A percentile compares a stretch with the other conserved stretches of the same genome.
Conservation (phyloP, 768 basidiomycete species). For the Chalciporus chontae region DNA sequence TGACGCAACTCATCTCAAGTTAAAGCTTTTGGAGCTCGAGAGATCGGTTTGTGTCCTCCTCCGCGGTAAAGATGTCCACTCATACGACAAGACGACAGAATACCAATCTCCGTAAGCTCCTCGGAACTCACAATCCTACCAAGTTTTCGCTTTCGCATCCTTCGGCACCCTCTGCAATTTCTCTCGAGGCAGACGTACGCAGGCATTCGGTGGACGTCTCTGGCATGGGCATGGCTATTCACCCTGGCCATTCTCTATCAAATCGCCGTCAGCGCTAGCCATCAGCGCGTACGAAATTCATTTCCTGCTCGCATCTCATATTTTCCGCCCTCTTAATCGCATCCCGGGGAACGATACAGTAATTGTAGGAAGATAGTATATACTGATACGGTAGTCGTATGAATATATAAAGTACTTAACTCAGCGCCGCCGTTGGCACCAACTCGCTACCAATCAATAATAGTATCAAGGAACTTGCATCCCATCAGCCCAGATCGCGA, state of each 20-base stretch:
- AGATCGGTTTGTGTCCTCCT: slow-evolving; percentile 45
- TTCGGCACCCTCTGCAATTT: slow-evolving; percentile 25
- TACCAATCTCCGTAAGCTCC: slow-evolving; percentile 31
- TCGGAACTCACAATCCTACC: slow-evolving; percentile 23
- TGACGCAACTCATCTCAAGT: slow-evolving; percentile 53
- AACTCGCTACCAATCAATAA: background rate
- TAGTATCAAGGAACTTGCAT: background rate
- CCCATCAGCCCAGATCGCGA: background rate
- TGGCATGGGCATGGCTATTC: slow-evolving; percentile 30
- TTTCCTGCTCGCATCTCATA: background rate
- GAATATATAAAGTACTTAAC: slow-evolving; percentile 7
- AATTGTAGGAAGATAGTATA: slow-evolving; percentile 20
- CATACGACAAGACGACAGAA: slow-evolving; percentile 16
- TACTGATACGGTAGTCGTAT: slow-evolving; percentile 4
- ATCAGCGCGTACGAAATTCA: background rate
- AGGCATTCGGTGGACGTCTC: slow-evolving; percentile 32
- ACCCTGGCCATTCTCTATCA: slow-evolving; percentile 6
- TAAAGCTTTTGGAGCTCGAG: slow-evolving; percentile 67
- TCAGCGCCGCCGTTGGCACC: background rate
- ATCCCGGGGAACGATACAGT: slow-evolving; percentile 8
- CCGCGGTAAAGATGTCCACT: background rate
- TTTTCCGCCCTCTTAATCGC: background rate
- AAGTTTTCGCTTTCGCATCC: slow-evolving; percentile 19
- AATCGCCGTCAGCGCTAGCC: slow-evolving; percentile 9
- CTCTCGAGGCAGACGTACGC: slow-evolving; percentile 32